These are phyloP conservation scores for Dioscorea dumetorum DNA, from an alignment of 106 monocot species.

Conservation along the genomic window DNA sequence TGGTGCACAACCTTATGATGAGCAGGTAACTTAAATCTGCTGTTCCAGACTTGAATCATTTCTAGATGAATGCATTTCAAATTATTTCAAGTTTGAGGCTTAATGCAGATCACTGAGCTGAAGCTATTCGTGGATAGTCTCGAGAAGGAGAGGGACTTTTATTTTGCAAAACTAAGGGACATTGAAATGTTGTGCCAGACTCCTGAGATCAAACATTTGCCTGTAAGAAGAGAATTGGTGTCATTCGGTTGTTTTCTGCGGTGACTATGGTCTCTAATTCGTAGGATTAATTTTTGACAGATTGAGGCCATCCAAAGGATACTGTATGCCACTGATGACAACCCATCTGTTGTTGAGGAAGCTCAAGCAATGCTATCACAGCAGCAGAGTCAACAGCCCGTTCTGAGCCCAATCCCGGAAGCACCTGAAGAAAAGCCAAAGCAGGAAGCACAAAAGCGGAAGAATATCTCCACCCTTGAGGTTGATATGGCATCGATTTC, in stretches of 20 bases:
- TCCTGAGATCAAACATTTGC: conserved; percentile 56
- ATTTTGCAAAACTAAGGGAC: conserved; percentile 81
- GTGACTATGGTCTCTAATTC: background rate
- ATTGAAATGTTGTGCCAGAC: conserved; percentile 83
- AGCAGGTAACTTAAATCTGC: conserved; percentile 31
- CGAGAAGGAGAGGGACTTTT: conserved; percentile 97
- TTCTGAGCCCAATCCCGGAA: conserved; percentile 59
- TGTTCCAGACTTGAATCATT: background rate
- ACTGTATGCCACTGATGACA: conserved; percentile 64
- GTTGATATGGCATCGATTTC: conserved; percentile 44
- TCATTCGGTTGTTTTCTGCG: background rate
- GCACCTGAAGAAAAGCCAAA: conserved; percentile 51
- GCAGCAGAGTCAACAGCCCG: conserved; percentile 18
- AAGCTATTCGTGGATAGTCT: conserved; percentile 83
- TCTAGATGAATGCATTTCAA: background rate
- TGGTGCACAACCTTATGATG: conserved; percentile 45
- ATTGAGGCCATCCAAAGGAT: conserved; percentile 68
- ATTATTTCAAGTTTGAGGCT: background rate
- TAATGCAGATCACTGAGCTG: conserved; percentile 78
- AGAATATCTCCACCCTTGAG: conserved; percentile 61
- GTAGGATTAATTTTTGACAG: conserved; percentile 10
- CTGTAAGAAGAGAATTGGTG: conserved; percentile 39
- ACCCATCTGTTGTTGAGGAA: conserved; percentile 36
- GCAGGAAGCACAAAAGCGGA: conserved; percentile 63
- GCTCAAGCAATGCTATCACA: conserved; percentile 52